Conservation (phyloP, 1,284 basidiomycete genomes). For the Dichomitus squalens region DNA sequence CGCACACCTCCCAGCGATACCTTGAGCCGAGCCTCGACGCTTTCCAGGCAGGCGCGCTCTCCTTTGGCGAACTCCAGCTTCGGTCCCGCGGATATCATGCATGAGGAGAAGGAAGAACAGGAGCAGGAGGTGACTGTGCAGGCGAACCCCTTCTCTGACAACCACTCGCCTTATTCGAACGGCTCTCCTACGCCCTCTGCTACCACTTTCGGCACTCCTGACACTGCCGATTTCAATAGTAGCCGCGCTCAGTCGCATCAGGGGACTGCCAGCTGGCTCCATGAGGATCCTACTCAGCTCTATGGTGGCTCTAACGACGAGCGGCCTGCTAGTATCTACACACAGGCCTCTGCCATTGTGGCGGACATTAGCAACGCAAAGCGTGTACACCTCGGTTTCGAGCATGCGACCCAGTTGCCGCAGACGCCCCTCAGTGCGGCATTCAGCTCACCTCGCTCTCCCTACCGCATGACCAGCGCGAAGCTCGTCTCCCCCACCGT, state of each 20-base stretch:
- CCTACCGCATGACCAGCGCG: conserved; percentile 64
- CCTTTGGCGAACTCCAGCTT: conserved; percentile 74
- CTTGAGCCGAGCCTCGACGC: conserved; percentile 34
- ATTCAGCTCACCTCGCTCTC: conserved; percentile 41
- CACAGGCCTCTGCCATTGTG: conserved; percentile 62
- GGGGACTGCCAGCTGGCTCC: conserved; percentile 28
- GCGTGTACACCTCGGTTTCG: conserved; percentile 61
- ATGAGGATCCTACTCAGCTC: conserved; percentile 19
- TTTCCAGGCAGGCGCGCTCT: conserved; percentile 47
- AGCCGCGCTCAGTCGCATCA: conserved; percentile 7
- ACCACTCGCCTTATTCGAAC: conserved; percentile 44
- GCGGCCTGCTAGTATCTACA: conserved; percentile 62
- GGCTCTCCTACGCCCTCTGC: conserved; percentile 40
- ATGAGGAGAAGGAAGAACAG: conserved; percentile 52
- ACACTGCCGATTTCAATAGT: conserved; percentile 28
- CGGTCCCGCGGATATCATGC: conserved; percentile 64
- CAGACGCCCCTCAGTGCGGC: conserved; percentile 32
- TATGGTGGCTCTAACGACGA: conserved; percentile 14
- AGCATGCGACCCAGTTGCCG: conserved; percentile 29
- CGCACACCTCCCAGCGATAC: conserved; percentile 50
- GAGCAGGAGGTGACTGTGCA: conserved; percentile 37
- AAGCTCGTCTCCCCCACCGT: conserved; percentile 52
- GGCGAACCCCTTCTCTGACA: conserved; percentile 68
- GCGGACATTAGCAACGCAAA: conserved; percentile 65
- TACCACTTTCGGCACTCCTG: conserved; percentile 43